These are phyloP conservation scores for Tuber melanosporum DNA, from an alignment of 495 filamentous ascomycete species.

Conservation along the genomic window DNA sequence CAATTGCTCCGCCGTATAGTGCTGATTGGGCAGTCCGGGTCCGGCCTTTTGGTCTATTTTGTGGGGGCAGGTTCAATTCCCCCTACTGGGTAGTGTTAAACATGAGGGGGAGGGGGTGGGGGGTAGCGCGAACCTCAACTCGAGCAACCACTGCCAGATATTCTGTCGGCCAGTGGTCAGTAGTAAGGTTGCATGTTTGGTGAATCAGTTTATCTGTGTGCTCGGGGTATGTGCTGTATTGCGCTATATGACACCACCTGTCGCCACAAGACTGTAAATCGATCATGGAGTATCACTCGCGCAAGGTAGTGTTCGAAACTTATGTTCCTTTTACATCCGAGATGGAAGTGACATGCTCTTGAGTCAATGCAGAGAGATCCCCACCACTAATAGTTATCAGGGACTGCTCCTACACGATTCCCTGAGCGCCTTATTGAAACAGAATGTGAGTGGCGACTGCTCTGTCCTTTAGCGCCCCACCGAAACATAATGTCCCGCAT, in stretches of 20 bases:
- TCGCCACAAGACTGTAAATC: not conserved
- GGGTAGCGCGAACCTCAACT: not conserved
- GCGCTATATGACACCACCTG: not conserved
- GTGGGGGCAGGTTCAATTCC: not conserved
- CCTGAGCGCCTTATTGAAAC: not conserved
- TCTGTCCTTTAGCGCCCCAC: not conserved
- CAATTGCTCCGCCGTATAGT: not conserved
- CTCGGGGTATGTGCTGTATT: not conserved
- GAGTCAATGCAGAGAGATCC: not conserved
- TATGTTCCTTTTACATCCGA: not conserved
- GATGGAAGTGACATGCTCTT: not conserved
- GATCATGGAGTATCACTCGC: not conserved
- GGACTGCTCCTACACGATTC: not conserved
- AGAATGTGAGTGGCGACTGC: not conserved
- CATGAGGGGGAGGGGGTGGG: constrained; percentile 7
- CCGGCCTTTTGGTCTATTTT: not conserved
- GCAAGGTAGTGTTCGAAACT: not conserved
- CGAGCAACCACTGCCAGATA: not conserved
- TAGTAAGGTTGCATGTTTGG: not conserved
- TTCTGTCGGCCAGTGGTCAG: not conserved
- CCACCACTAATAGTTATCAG: not conserved
- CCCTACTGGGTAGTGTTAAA: no score
- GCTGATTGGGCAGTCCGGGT: not conserved
- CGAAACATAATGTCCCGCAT: not conserved
- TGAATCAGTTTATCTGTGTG: not conserved